A percentile compares a stretch with the other conserved stretches of the same genome.
Conservation (phyloP, 306 rosid genomes). For the Gillenia trifoliata region DNA sequence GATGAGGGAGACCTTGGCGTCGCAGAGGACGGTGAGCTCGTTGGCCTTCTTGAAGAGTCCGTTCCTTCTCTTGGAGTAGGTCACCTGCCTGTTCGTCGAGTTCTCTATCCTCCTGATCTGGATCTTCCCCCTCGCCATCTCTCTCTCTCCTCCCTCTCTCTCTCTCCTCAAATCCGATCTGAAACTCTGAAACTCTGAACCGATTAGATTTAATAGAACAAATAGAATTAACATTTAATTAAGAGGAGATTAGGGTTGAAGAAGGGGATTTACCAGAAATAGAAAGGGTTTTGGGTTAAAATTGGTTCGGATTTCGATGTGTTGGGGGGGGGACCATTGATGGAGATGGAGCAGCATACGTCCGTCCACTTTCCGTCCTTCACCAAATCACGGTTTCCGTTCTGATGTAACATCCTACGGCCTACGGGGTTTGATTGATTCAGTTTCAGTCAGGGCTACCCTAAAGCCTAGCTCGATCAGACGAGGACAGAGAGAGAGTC, state of each 20-base stretch:
- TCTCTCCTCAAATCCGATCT: background rate
- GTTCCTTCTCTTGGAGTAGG: conserved; percentile 78
- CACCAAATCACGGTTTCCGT: background rate
- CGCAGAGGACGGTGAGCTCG: conserved; percentile 88
- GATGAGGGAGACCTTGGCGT: conserved; percentile 70
- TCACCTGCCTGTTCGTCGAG: conserved; percentile 71
- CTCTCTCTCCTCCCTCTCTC: conserved; percentile 1
- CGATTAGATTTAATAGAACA: background rate
- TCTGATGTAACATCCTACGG: background rate
- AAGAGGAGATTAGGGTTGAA: background rate
- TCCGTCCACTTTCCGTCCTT: background rate
- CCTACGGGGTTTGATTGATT: background rate
- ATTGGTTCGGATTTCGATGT: background rate
- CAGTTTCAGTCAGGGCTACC: background rate
- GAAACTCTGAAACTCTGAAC: background rate
- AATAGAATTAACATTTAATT: background rate
- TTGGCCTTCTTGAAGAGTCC: conserved; percentile 88
- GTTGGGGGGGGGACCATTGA: conserved; percentile 2
- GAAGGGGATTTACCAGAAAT: conserved; percentile 34
- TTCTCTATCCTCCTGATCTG: conserved; percentile 94
- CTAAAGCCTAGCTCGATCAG: no score
- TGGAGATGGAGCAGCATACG: background rate
- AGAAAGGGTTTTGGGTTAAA: conserved; percentile 23
- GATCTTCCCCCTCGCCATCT: conserved; percentile 91
- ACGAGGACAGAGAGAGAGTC: no score